These are phyloP conservation scores for Tolypocladium capitatum DNA, from an alignment of 2,329 filamentous ascomycete genomes.

Conservation along the genomic window DNA sequence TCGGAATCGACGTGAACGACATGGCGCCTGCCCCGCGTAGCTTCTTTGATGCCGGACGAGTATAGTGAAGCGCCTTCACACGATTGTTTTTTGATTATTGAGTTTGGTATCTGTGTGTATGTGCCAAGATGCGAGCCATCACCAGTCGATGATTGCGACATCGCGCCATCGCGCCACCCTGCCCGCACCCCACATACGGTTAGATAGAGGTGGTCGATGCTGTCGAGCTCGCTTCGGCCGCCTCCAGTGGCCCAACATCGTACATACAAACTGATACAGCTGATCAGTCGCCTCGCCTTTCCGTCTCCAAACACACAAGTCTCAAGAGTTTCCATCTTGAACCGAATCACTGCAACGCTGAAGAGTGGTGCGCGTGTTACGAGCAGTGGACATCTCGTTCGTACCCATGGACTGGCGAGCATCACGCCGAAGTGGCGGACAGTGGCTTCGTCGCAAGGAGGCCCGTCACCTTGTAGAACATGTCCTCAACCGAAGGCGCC, in stretches of 20 bases:
- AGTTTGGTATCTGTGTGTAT: background rate
- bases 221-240: background rate
- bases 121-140: background rate
- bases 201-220: too few relatives aligned
- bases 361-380: background rate
- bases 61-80: background rate
- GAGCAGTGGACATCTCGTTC: background rate
- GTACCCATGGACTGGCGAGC: too few relatives aligned
- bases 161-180: background rate
- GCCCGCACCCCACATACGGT: background rate
- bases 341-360: background rate
- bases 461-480: conserved; percentile 59
- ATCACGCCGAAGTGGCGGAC: conserved; percentile 9
- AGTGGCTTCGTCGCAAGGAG: conserved; percentile 44
- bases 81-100: background rate
- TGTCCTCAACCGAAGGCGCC: conserved; percentile 57
- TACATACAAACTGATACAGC: background rate
- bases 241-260: background rate
- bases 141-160: conserved; percentile 1
- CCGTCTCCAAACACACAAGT: background rate
- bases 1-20: conserved; percentile 64
- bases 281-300: background rate
- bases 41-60: background rate
- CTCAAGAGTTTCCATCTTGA: background rate
- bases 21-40: conserved; percentile 19